phyloP scores from a whole-genome alignment of 257 asterid species.

The Rauvolfia tetraphylla region DNA sequence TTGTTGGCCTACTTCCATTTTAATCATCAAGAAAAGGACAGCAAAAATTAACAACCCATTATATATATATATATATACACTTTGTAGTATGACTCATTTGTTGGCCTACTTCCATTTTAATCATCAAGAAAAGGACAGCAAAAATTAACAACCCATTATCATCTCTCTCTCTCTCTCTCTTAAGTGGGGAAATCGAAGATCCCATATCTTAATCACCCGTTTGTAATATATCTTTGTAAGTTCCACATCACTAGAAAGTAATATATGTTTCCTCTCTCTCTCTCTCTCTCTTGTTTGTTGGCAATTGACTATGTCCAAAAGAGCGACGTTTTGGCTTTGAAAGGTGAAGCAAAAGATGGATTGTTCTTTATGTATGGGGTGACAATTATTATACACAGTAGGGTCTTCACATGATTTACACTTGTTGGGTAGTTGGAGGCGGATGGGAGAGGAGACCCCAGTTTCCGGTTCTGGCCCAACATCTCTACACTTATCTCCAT shows the following conservation, averaged over 20 bases:
- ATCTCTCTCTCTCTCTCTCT: background rate
- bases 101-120: constrained; percentile 6
- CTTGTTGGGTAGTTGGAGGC: no score
- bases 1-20: constrained; percentile 2
- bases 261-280: background rate
- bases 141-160: background rate
- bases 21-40: constrained; percentile 15
- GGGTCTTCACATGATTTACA: no score
- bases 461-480: no score
- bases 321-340: background rate
- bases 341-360: background rate
- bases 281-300: background rate
- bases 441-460: no score
- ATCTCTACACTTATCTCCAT: no score
- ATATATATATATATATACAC: background rate
- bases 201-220: constrained; percentile 10
- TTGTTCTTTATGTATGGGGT: background rate
- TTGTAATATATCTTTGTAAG: background rate
- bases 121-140: constrained; percentile 13
- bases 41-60: background rate
- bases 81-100: background rate
- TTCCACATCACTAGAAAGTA: background rate
- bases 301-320: constrained; percentile 13
- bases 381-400: background rate
- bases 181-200: constrained; percentile 4